Percentiles rank a stretch among this genome's conserved stretches.
phyloP scores from a whole-genome alignment of 441 rosid species.

The Euphorbia schlechtendalii region DNA sequence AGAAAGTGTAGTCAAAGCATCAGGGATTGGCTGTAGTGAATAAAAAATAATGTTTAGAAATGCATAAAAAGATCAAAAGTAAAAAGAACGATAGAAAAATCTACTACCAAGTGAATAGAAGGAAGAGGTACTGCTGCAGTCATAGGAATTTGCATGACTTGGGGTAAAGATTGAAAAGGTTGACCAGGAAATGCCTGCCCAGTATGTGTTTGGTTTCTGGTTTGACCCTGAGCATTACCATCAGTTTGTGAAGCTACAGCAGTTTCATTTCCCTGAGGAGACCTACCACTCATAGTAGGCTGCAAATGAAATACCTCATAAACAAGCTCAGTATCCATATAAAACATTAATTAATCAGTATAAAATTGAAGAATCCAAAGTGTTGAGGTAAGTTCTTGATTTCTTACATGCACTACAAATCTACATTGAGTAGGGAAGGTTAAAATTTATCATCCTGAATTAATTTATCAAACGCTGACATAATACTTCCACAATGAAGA shows the following conservation, averaged over 20 bases:
- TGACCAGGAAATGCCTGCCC: slow-evolving; percentile 49
- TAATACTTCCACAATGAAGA: not conserved
- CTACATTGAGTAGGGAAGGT: not conserved
- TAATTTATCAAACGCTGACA: not conserved
- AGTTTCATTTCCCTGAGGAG: slow-evolving; percentile 48
- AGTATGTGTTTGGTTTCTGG: slow-evolving; percentile 44
- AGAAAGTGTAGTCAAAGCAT: slow-evolving; percentile 61
- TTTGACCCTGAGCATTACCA: slow-evolving; percentile 42
- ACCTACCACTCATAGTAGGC: slow-evolving; percentile 42
- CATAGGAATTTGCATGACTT: slow-evolving; percentile 60
- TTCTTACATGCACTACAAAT: too few relatives aligned
- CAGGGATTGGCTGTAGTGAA: slow-evolving; percentile 76
- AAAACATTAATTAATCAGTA: not conserved
- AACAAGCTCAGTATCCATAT: not conserved
- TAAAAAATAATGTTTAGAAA: slow-evolving; percentile 9
- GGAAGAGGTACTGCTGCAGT: slow-evolving; percentile 59
- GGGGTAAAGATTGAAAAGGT: slow-evolving; percentile 52
- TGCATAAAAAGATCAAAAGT: not conserved
- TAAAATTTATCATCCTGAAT: not conserved
- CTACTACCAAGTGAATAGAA: slow-evolving; percentile 51
- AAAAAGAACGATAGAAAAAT: not conserved
- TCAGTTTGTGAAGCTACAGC: slow-evolving; percentile 34
- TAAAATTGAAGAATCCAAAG: too few relatives aligned
- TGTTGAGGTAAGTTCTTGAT: too few relatives aligned
- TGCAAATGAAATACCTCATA: slow-evolving; percentile 24